phyloP scores from a whole-genome alignment of 1,284 basidiomycete genomes.

The Tremellales sp. region DNA sequence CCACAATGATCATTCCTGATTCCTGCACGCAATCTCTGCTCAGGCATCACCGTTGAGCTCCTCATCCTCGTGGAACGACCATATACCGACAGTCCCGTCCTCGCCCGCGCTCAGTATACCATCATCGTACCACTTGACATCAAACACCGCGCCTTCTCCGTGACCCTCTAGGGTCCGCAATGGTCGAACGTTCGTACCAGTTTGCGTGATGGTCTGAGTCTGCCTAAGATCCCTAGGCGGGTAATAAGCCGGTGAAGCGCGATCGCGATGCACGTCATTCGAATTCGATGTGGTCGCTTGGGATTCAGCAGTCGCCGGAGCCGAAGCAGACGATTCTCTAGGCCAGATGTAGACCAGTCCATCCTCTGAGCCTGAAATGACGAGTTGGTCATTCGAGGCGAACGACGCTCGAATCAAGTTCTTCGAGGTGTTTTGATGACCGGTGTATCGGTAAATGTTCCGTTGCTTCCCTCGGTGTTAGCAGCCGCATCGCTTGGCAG shows the following conservation, averaged over 20 bases:
- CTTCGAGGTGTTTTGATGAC: slow-evolving; percentile 53
- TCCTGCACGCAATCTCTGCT: too few relatives aligned
- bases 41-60: neutral
- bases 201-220: neutral
- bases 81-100: slow-evolving; percentile 50
- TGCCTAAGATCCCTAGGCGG: slow-evolving; percentile 18
- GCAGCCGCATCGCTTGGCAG: neutral
- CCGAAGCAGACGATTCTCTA: slow-evolving; percentile 20
- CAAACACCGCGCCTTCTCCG: slow-evolving; percentile 45
- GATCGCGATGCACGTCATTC: neutral
- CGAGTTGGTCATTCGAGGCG: slow-evolving; percentile 42
- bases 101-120: slow-evolving; percentile 48
- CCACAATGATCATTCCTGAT: too few relatives aligned
- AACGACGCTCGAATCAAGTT: slow-evolving; percentile 52
- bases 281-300: neutral
- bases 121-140: slow-evolving; percentile 49
- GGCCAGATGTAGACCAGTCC: slow-evolving; percentile 44
- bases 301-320: too few relatives aligned
- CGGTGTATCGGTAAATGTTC: slow-evolving; percentile 51
- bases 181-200: slow-evolving; percentile 25
- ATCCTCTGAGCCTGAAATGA: slow-evolving; percentile 51
- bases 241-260: slow-evolving; percentile 26
- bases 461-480: slow-evolving; percentile 30
- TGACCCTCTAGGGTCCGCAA: slow-evolving; percentile 34
- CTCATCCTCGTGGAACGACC: slow-evolving; percentile 24